Evolutionary conservation across 1,139 yeast genomes (phyloP).

Genomic region (Yamadazyma dendronema): DNA sequence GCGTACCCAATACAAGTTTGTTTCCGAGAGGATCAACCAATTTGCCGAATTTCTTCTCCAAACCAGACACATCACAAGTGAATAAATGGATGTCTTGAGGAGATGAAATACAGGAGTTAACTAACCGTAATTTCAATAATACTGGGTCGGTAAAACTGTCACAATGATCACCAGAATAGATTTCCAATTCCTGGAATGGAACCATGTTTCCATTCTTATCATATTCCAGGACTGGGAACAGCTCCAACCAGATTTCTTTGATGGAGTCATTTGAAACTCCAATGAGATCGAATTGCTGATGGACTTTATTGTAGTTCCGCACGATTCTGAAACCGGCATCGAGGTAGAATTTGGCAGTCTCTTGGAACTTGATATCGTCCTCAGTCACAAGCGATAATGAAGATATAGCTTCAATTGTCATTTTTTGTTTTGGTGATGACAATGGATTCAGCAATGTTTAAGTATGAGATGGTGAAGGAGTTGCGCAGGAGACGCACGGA

Average conservation of each 20-base stretch:
- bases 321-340: constrained; percentile 58
- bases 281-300: constrained; percentile 29
- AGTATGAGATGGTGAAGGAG: not conserved
- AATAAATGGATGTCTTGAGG: constrained; percentile 47
- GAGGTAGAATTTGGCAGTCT: constrained; percentile 52
- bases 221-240: constrained; percentile 57
- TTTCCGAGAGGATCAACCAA: constrained; percentile 17
- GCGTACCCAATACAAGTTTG: constrained; percentile 9
- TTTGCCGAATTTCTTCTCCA: constrained; percentile 32
- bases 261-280: constrained; percentile 67
- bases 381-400: constrained; percentile 62
- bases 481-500: constrained; percentile 2
- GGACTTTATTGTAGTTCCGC: constrained; percentile 49
- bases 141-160: constrained; percentile 29
- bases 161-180: constrained; percentile 51
- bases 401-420: constrained; percentile 23
- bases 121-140: constrained; percentile 57
- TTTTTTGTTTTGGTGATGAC: constrained; percentile 1
- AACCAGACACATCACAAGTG: constrained; percentile 43
- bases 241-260: constrained; percentile 69
- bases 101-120: constrained; percentile 19
- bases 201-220: constrained; percentile 46
- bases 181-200: constrained; percentile 58
- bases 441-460: not conserved
- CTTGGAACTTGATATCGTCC: constrained; percentile 43